Percentiles rank a stretch among this genome's conserved stretches.
Conservation (phyloP, 345 rosid genomes). For the Salix suchowensis region DNA sequence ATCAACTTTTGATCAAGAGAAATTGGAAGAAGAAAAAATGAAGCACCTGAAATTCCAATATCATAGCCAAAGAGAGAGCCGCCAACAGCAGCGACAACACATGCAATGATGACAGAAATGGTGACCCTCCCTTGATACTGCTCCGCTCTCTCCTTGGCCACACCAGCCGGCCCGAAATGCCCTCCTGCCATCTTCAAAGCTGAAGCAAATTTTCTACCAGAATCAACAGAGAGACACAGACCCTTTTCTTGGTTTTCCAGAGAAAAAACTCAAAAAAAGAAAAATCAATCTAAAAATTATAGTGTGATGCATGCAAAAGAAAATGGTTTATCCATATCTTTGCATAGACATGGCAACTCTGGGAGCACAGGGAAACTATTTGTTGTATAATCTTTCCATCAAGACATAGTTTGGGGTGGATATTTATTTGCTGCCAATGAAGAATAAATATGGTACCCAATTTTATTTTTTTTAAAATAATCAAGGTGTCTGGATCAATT, state of each 20-base stretch:
- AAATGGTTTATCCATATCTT: background rate
- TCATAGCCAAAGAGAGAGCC: constrained; percentile 92
- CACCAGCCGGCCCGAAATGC: constrained; percentile 63
- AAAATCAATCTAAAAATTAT: background rate
- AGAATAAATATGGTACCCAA: background rate
- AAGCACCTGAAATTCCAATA: constrained; percentile 78
- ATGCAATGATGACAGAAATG: constrained; percentile 55
- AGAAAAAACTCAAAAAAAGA: background rate
- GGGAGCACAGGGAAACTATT: no score
- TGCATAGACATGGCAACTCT: background rate
- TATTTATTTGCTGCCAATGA: background rate
- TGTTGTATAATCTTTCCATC: background rate
- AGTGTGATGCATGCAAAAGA: background rate
- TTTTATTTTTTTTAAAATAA: no score
- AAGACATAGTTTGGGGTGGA: no score
- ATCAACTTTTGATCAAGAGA: background rate
- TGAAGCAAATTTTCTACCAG: background rate
- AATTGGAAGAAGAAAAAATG: background rate
- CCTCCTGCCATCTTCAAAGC: constrained; percentile 71
- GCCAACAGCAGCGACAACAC: constrained; percentile 75
- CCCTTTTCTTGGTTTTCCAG: background rate
- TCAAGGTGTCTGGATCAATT: fast-evolving
- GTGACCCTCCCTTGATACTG: constrained; percentile 78
- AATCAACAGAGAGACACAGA: background rate
- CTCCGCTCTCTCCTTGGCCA: constrained; percentile 77